These are phyloP conservation scores for Phytophthora sp. DNA, from an alignment of 352 stramenopile species.

Conservation along the genomic window DNA sequence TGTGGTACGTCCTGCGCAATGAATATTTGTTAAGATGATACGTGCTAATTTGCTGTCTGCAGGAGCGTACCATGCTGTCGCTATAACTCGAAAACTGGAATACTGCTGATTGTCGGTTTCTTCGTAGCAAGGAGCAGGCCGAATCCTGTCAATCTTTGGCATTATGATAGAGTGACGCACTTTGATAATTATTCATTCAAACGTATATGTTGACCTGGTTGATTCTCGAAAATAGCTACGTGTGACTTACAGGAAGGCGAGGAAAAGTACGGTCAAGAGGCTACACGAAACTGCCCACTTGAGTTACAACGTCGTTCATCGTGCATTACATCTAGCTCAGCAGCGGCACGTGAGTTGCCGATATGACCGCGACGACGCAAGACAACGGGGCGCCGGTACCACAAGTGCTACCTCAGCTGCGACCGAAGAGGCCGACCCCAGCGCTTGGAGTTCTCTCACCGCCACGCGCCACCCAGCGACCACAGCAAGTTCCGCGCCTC, in stretches of 20 bases:
- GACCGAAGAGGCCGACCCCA: slow-evolving; percentile 9
- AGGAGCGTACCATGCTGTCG: slow-evolving; percentile 76
- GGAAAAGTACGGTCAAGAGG: slow-evolving; percentile 4
- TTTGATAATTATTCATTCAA: too few species aligned
- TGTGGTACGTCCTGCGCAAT: slow-evolving; percentile 47
- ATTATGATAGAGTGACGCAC: neutral
- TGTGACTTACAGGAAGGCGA: slow-evolving; percentile 13
- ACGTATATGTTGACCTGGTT: neutral
- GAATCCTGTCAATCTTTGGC: slow-evolving; percentile 6
- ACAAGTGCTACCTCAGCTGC: slow-evolving; percentile 22
- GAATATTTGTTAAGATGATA: neutral
- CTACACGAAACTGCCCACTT: slow-evolving; percentile 20
- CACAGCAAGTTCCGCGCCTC: neutral
- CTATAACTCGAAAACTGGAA: slow-evolving; percentile 53
- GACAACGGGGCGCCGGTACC: neutral
- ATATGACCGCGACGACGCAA: slow-evolving; percentile 17
- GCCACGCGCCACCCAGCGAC: slow-evolving; percentile 3
- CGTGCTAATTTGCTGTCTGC: slow-evolving; percentile 3
- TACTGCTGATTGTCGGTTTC: slow-evolving; percentile 36
- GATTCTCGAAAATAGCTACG: slow-evolving; percentile 27
- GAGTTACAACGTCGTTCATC: neutral
- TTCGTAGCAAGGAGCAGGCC: neutral
- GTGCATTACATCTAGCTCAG: neutral
- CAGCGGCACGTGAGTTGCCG: neutral
- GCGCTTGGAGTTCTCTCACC: slow-evolving; percentile 24